These are phyloP conservation scores for Dictyostelium intermedium DNA, from an alignment of 78 protist species.

Conservation along the genomic window DNA sequence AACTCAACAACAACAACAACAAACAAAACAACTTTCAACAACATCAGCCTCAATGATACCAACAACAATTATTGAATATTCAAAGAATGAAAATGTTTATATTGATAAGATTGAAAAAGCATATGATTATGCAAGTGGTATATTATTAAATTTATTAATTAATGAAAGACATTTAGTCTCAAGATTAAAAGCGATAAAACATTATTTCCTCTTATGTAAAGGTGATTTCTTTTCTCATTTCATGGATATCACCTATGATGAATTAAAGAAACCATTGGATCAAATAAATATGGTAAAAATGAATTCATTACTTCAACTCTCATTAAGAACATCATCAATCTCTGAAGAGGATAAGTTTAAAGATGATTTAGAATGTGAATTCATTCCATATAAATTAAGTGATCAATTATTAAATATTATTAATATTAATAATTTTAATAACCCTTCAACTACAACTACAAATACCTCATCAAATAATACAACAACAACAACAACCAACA, in stretches of 20 bases:
- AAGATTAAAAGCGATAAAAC: slow-evolving; percentile 77
- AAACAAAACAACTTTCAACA: neutral
- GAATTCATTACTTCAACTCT: slow-evolving; percentile 78
- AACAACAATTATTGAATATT: slow-evolving; percentile 14
- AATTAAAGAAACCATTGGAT: slow-evolving; percentile 66
- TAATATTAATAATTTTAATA: neutral
- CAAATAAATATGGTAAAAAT: slow-evolving; percentile 66
- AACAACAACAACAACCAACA: neutral
- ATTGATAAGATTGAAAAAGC: slow-evolving; percentile 63
- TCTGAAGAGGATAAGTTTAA: slow-evolving; percentile 77
- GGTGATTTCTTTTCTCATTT: slow-evolving; percentile 92
- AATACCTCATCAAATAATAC: neutral
- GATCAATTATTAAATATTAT: slow-evolving; percentile 76
- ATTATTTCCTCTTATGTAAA: slow-evolving; percentile 86
- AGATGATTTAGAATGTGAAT: slow-evolving; percentile 80
- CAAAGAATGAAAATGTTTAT: slow-evolving; percentile 48
- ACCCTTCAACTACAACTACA: neutral
- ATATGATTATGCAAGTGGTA: slow-evolving; percentile 57
- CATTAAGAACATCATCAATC: slow-evolving; percentile 56
- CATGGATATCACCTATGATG: slow-evolving; percentile 86
- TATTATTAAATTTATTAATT: slow-evolving; percentile 52
- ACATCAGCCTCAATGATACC: neutral
- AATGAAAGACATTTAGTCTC: slow-evolving; percentile 58
- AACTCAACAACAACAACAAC: slow-evolving; percentile 4
- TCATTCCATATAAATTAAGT: slow-evolving; percentile 57